Base-by-base conservation (phyloP, 257 asterid genomes). In the Solanum appendiculatum region DNA sequence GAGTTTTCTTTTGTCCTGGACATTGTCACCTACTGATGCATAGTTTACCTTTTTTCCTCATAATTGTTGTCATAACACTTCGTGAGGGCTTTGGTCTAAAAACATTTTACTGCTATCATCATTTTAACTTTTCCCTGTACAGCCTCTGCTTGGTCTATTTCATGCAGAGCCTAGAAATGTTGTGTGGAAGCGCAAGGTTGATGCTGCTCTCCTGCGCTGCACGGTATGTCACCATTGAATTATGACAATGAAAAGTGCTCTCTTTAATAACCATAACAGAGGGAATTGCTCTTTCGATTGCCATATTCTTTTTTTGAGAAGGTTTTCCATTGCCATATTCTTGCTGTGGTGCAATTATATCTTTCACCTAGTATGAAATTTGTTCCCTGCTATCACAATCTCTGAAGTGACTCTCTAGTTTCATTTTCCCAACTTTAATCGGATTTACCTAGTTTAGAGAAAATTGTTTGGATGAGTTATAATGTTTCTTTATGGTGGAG, bases 101-200 rank as follows among this genome's bases (percentile, higher is more conserved):
- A 44, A 46, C 25, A 27, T 80, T 46, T 29, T 80, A 46, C 27
- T 16, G 66, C 25, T 27, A 2, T 80, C 37, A 44, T 80, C 84
- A 44, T 80, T 73, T 15, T 46, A 16, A 46, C 64, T 29, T 46
- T 86, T 72, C 69, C 36, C 58, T 83, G 73, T 91, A 92, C 94
- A 95, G 99, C 99, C 99, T 89, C 88, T 95, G 94, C 94, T 94
- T 37, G 92, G 95, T 42, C 93, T 97, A 82, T 95, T 95, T 90
- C 94, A 94, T 87, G 85, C 93, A 37, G 96, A 91, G 89, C 98
- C 98, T 72, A 92, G 98, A 90, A 94, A 92, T 88, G 93, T 94
- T 89, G 81, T 87, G 68, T 94, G 98, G 98, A 97, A 97, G 91
- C 99, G 98, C 88, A 94, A 93, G 90, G 98, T 92, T 83, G 98